Percentiles rank a stretch among this genome's conserved stretches.
These are phyloP conservation scores for Phallus indusiatus DNA, from an alignment of 768 basidiomycete species.

Conservation along the genomic window DNA sequence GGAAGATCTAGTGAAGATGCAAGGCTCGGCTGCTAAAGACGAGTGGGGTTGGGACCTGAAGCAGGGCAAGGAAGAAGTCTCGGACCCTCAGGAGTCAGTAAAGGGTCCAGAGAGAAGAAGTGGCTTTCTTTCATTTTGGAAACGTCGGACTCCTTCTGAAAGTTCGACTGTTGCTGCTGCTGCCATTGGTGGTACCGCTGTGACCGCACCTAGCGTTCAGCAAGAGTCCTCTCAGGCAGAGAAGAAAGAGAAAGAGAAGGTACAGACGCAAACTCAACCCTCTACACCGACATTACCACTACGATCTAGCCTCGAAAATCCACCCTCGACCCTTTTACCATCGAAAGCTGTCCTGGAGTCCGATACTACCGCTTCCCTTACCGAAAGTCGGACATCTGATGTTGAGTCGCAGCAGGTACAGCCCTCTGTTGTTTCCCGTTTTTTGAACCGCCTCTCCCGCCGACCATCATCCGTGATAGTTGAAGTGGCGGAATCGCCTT, in stretches of 20 bases:
- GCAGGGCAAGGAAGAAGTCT: conserved; percentile 33
- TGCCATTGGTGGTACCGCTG: conserved; percentile 8
- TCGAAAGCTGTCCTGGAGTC: background rate
- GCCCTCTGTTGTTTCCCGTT: conserved; percentile 72
- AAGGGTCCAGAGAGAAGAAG: conserved; percentile 39
- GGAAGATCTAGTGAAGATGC: conserved; percentile 57
- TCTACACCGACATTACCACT: conserved; percentile 10
- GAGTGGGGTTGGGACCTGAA: conserved; percentile 67
- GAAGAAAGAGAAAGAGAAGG: conserved; percentile 10
- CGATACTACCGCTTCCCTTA: background rate
- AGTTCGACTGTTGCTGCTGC: conserved; percentile 13
- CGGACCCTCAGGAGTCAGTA: conserved; percentile 26
- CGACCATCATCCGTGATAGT: conserved; percentile 24
- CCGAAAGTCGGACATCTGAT: background rate
- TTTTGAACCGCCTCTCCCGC: conserved; percentile 65
- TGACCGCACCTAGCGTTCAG: conserved; percentile 4
- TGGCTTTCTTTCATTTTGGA: conserved; percentile 68
- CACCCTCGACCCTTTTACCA: background rate
- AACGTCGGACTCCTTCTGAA: conserved; percentile 29
- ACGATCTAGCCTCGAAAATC: conserved; percentile 11
- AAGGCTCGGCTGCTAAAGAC: conserved; percentile 38
- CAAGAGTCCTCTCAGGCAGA: conserved; percentile 12
- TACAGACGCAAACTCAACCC: conserved; percentile 14
- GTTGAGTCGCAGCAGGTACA: conserved; percentile 16
- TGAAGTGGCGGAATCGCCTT: background rate